A percentile compares a stretch with the other conserved stretches of the same genome.
Evolutionary conservation across 2,329 filamentous ascomycete species (phyloP).

Genomic region (Apiospora phragmitis): DNA sequence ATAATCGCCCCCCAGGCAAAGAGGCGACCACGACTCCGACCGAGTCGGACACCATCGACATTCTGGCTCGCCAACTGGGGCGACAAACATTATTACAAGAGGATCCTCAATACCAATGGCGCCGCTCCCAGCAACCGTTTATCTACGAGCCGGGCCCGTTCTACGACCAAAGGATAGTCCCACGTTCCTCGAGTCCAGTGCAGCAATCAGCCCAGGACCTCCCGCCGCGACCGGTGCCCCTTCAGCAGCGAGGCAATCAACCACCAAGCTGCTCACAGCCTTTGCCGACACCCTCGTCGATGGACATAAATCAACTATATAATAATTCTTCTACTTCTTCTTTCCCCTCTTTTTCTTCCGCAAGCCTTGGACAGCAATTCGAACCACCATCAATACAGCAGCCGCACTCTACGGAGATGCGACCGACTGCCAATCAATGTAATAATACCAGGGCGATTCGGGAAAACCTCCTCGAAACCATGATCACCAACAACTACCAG

Average conservation of each 20-base stretch:
- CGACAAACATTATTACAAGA: constrained; percentile 21
- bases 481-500: constrained; percentile 31
- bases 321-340: not conserved
- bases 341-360: not conserved
- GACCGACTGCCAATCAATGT: constrained; percentile 15
- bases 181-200: not conserved
- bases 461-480: constrained; percentile 25
- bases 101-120: constrained; percentile 7
- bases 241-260: not conserved
- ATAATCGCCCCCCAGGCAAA: not conserved
- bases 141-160: not conserved
- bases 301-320: not conserved
- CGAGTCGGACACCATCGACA: constrained; percentile 15
- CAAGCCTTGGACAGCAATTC: not conserved
- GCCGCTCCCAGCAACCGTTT: not conserved
- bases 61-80: constrained; percentile 22
- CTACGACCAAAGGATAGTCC: constrained; percentile 3
- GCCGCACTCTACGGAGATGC: not conserved
- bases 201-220: not conserved
- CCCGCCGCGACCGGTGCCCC: not conserved
- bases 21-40: constrained; percentile 7
- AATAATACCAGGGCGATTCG: constrained; percentile 22
- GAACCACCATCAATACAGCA: not conserved
- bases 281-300: not conserved
- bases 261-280: not conserved